phyloP scores from a whole-genome alignment of 1,284 basidiomycete species.

The Wolfiporia cocos region DNA sequence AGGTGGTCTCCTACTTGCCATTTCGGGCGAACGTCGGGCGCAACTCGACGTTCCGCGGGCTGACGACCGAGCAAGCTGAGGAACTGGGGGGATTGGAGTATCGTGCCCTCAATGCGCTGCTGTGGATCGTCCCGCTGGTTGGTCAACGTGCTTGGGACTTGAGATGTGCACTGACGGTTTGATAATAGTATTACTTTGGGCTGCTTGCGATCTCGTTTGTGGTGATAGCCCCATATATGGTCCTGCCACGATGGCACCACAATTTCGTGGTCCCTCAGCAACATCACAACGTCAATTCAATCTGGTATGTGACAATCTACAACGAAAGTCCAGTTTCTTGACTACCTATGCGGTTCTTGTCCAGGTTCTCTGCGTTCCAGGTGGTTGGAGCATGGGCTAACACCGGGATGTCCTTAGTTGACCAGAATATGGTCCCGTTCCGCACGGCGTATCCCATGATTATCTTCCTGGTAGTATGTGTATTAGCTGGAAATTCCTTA shows the following conservation, averaged over 20 bases:
- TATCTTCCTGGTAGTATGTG: constrained; percentile 38
- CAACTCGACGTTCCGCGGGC: constrained; percentile 81
- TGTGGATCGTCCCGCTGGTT: constrained; percentile 42
- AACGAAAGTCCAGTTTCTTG: too few relatives aligned
- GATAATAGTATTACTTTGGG: constrained; percentile 41
- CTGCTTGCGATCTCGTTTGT: constrained; percentile 60
- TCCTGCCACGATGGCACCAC: constrained; percentile 25
- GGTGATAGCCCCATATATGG: constrained; percentile 48
- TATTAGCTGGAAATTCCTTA: constrained; percentile 63
- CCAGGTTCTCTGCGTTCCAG: constrained; percentile 55
- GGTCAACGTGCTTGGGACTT: background rate
- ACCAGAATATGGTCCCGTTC: constrained; percentile 54
- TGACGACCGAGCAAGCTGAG: constrained; percentile 82
- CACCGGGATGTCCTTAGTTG: constrained; percentile 55
- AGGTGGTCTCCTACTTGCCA: constrained; percentile 75
- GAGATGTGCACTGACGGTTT: background rate
- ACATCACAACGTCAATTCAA: constrained; percentile 33
- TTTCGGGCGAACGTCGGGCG: constrained; percentile 83
- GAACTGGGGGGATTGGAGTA: constrained; percentile 96
- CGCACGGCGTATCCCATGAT: constrained; percentile 55
- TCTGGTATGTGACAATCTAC: too few relatives aligned
- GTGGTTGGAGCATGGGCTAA: constrained; percentile 58
- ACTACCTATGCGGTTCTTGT: constrained; percentile 1
- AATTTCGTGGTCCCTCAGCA: constrained; percentile 23
- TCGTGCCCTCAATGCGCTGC: constrained; percentile 74